Percentiles rank a stretch among this genome's conserved stretches.
Evolutionary conservation across 2,329 filamentous ascomycete genomes (phyloP).

Genomic region (Trichoderma brevicompactum): DNA sequence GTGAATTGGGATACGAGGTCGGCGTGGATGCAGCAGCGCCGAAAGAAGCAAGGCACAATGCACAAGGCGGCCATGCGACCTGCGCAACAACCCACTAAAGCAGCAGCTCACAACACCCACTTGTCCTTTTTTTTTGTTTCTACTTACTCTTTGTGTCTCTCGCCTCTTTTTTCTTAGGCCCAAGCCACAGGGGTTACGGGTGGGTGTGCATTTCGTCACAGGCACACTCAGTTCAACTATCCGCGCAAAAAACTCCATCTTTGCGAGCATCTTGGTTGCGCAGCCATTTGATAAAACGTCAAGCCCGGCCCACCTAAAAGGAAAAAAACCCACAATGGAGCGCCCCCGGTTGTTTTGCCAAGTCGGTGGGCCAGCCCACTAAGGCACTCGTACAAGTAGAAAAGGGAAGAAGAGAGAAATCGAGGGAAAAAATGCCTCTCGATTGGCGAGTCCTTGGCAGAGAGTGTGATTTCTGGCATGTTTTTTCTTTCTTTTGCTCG

Average conservation of each 20-base stretch:
- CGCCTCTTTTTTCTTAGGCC: neutral
- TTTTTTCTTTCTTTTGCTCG: too few species aligned
- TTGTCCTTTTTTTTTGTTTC: neutral
- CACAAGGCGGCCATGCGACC: neutral
- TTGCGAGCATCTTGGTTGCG: too few species aligned
- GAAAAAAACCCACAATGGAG: conserved; percentile 12
- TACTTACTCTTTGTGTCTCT: neutral
- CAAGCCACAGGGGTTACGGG: neutral
- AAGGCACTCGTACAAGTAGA: neutral
- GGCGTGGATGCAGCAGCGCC: neutral
- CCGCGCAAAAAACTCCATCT: neutral
- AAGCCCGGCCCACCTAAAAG: neutral
- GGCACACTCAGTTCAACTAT: neutral
- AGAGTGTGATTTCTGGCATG: too few species aligned
- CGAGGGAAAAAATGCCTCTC: conserved; percentile 21
- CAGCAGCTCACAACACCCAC: neutral
- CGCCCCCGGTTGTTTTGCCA: neutral
- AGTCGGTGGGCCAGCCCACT: neutral
- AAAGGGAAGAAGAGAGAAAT: neutral
- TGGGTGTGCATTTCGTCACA: conserved; percentile 1
- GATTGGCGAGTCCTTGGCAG: neutral
- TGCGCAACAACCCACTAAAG: neutral
- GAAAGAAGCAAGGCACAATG: conserved; percentile 22
- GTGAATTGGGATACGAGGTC: conserved; percentile 21
- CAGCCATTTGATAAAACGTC: neutral